phyloP scores from a whole-genome alignment of 345 rosid species.

The rapeseed (Brassica napus) region DNA sequence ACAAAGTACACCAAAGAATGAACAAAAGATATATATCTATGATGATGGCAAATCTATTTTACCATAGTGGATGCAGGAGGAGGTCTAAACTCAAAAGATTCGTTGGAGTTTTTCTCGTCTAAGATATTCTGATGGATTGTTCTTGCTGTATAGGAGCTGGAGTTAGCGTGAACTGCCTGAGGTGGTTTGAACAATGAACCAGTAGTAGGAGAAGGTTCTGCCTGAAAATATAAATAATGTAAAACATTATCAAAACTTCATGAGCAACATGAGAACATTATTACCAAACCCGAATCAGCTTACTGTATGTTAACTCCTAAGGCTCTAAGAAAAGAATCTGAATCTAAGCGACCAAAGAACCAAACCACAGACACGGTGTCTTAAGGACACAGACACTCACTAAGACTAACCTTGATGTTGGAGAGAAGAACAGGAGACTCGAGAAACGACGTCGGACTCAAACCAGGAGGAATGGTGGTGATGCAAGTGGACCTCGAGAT shows the following conservation, averaged over 20 bases:
- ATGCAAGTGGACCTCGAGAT: conserved; percentile 78
- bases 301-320: not conserved
- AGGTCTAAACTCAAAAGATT: conserved; percentile 73
- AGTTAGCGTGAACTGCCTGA: conserved; percentile 48
- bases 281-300: not conserved
- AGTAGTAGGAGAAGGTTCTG: conserved; percentile 92
- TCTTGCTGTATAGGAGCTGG: conserved; percentile 42
- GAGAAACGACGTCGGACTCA: conserved; percentile 85
- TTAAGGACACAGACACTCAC: not conserved
- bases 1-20: conserved; percentile 17
- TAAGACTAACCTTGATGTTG: conserved; percentile 65
- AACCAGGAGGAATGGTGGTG: conserved; percentile 78
- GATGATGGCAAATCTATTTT: conserved; percentile 1
- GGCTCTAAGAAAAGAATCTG: not conserved
- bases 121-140: conserved; percentile 43
- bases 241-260: not conserved
- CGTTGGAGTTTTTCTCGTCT: conserved; percentile 51
- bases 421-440: conserved; percentile 96
- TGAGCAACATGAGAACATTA: not conserved
- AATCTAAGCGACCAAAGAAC: conserved; percentile 1
- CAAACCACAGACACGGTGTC: not conserved
- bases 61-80: conserved; percentile 70
- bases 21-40: not conserved
- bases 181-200: conserved; percentile 81
- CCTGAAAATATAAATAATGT: conserved; percentile 44